Evolutionary conservation across 345 rosid genomes (phyloP).

Genomic region (Murraya koenigii): DNA sequence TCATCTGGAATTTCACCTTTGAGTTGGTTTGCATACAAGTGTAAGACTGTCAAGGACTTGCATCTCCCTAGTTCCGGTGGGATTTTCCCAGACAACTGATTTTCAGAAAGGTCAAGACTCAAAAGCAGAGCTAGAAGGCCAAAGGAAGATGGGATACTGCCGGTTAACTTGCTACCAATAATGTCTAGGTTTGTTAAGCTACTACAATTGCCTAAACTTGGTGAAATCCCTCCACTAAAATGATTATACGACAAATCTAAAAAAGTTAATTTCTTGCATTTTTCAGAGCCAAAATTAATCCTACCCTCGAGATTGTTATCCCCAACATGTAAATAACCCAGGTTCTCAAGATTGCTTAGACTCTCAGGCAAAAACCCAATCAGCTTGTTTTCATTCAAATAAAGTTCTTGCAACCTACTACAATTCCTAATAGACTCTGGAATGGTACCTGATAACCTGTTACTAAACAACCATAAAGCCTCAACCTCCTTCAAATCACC

Average conservation of each 20-base stretch:
- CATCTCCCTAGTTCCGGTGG: constrained; percentile 73
- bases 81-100: constrained; percentile 61
- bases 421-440: constrained; percentile 70
- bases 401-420: constrained; percentile 39
- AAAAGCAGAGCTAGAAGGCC: constrained; percentile 47
- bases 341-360: constrained; percentile 51
- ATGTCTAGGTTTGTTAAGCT: constrained; percentile 40
- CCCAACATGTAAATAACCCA: constrained; percentile 37
- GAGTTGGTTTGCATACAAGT: constrained; percentile 51
- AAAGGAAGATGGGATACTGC: constrained; percentile 66
- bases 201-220: constrained; percentile 56
- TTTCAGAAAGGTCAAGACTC: constrained; percentile 57
- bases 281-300: constrained; percentile 41
- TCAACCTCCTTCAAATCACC: constrained; percentile 42
- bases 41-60: constrained; percentile 45
- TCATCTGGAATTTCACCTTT: constrained; percentile 62
- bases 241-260: constrained; percentile 59
- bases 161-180: constrained; percentile 46
- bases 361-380: constrained; percentile 56
- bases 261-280: constrained; percentile 43
- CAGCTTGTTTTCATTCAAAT: constrained; percentile 44
- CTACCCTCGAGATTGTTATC: constrained; percentile 49
- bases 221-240: constrained; percentile 57
- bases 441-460: constrained; percentile 57
- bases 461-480: constrained; percentile 36